Conservation (phyloP, 2,329 filamentous ascomycete genomes). For the Trichophyton mentagrophytes region DNA sequence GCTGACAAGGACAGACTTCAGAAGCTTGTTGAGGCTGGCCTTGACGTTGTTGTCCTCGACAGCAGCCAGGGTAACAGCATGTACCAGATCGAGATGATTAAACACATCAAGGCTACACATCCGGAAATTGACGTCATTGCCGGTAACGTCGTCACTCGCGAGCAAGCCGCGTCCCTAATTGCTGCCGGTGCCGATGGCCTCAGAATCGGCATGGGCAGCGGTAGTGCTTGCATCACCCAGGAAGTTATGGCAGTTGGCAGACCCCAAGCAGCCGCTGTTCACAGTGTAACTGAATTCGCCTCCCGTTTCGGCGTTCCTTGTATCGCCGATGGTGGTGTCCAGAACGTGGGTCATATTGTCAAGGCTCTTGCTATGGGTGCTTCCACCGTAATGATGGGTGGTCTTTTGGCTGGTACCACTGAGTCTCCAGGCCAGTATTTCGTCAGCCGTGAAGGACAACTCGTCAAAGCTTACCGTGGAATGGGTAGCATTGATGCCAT, state of each 20-base stretch:
- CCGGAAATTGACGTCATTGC: constrained; percentile 86
- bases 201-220: constrained; percentile 97
- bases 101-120: constrained; percentile 81
- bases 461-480: constrained; percentile 97
- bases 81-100: constrained; percentile 98
- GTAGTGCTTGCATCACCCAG: constrained; percentile 96
- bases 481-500: constrained; percentile 99
- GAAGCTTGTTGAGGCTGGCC: constrained; percentile 82
- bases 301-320: constrained; percentile 90
- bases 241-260: constrained; percentile 99
- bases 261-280: constrained; percentile 86
- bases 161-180: constrained; percentile 86
- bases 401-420: constrained; percentile 88
- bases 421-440: constrained; percentile 96
- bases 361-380: constrained; percentile 93
- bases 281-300: constrained; percentile 78
- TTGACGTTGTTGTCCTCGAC: constrained; percentile 91
- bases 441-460: constrained; percentile 88
- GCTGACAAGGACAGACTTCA: constrained; percentile 80
- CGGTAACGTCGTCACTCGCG: constrained; percentile 94
- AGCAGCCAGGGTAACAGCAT: constrained; percentile 97
- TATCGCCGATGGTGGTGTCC: constrained; percentile 94
- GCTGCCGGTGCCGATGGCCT: constrained; percentile 90
- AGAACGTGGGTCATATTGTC: constrained; percentile 98
- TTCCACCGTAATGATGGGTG: constrained; percentile 98